Evolutionary conservation across 23 red algal genomes (phyloP).

Genomic region (Pyropia haitanensis): DNA sequence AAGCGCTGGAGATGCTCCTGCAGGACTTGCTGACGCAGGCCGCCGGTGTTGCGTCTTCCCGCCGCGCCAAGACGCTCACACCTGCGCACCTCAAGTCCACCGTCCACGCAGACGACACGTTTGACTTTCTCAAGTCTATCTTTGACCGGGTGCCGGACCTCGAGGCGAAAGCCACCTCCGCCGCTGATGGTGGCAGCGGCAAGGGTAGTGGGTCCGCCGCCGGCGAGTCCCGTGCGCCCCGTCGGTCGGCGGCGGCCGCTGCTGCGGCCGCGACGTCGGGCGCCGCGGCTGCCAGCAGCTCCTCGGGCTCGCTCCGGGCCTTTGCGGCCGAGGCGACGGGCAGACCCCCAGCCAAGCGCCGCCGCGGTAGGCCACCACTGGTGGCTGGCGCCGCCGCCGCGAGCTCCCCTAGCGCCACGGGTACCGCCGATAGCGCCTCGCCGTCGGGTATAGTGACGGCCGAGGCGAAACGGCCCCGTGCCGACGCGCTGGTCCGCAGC

Average conservation of each 20-base stretch:
- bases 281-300: neutral
- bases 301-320: neutral
- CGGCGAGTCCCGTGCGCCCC: too few species aligned
- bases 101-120: constrained; percentile 28
- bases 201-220: too few species aligned
- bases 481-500: neutral
- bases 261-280: neutral
- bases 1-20: constrained; percentile 5
- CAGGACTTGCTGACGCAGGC: constrained; percentile 62
- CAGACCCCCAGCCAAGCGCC: too few species aligned
- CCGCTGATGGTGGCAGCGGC: neutral
- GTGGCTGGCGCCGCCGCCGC: too few species aligned
- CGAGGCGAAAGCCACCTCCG: neutral
- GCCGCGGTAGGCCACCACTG: too few species aligned
- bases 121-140: constrained; percentile 51
- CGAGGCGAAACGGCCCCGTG: too few species aligned
- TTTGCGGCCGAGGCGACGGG: too few species aligned
- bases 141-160: constrained; percentile 32
- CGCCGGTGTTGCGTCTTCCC: constrained; percentile 24
- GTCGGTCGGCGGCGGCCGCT: neutral
- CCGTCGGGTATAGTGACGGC: too few species aligned
- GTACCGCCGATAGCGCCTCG: too few species aligned
- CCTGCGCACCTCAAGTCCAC: constrained; percentile 45
- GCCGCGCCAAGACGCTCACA: constrained; percentile 25
- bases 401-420: too few species aligned